Evolutionary conservation across 2,329 filamentous ascomycete species (phyloP).

Genomic region (Blumeriella jaapii): DNA sequence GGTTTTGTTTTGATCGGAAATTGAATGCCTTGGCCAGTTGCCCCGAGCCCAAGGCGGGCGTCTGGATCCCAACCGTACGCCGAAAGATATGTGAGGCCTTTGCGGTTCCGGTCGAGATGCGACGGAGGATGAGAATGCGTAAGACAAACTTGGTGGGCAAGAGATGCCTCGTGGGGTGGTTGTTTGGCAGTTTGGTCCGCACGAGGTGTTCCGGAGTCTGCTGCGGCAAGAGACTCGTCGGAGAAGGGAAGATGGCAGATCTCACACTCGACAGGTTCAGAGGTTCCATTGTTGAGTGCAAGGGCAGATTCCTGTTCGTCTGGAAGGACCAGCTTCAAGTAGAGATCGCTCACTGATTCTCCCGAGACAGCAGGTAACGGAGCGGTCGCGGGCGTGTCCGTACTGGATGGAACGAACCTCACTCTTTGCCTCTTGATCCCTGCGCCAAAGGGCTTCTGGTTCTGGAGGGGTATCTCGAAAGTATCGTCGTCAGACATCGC

Average conservation of each 20-base stretch:
- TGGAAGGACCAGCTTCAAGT: constrained; percentile 52
- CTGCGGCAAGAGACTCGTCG: not conserved
- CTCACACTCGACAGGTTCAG: constrained; percentile 33
- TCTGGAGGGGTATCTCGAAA: constrained; percentile 44
- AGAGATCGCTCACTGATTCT: constrained; percentile 38
- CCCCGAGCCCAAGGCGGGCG: constrained; percentile 58
- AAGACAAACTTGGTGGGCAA: constrained; percentile 62
- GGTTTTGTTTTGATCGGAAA: constrained; percentile 58
- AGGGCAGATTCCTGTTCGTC: constrained; percentile 4
- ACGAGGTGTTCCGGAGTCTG: not conserved
- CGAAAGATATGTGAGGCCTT: constrained; percentile 55
- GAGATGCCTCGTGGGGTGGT: constrained; percentile 43
- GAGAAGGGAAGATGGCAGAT: constrained; percentile 48
- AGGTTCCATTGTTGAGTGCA: not conserved
- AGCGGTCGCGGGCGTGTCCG: constrained; percentile 15
- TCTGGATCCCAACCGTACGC: constrained; percentile 68
- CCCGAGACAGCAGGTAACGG: constrained; percentile 21
- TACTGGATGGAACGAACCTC: constrained; percentile 40
- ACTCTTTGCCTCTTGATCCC: constrained; percentile 51
- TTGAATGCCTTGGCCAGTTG: constrained; percentile 54
- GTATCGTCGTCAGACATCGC: constrained; percentile 37
- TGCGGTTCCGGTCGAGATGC: constrained; percentile 55
- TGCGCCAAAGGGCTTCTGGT: constrained; percentile 49
- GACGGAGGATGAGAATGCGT: constrained; percentile 62
- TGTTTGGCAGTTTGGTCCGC: constrained; percentile 16